These are phyloP conservation scores for Phyllosticta citriasiana DNA, from an alignment of 2,329 filamentous ascomycete species.

Conservation along the genomic window DNA sequence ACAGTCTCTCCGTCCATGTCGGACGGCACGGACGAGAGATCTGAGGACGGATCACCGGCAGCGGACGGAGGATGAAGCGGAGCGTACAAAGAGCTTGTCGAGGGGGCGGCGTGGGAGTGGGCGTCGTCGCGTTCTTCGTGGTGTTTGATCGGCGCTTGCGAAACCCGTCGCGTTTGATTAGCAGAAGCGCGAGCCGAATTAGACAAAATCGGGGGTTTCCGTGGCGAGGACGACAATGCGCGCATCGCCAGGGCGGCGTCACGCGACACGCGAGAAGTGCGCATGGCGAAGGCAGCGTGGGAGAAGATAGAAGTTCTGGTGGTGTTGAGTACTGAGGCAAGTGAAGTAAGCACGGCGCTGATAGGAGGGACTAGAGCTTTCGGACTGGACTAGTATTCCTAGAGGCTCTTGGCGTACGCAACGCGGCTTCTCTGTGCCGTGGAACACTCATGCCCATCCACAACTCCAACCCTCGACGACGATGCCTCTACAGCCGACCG, in stretches of 20 bases:
- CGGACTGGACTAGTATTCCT: neutral
- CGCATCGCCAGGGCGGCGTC: slow-evolving; percentile 19
- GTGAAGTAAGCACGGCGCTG: neutral
- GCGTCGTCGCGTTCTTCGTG: slow-evolving; percentile 12
- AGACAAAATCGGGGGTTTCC: neutral
- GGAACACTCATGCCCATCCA: neutral
- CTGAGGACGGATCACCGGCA: slow-evolving; percentile 15
- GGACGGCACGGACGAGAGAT: slow-evolving; percentile 23
- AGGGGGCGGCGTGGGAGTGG: slow-evolving; percentile 1
- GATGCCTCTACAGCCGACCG: neutral
- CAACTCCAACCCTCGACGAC: neutral
- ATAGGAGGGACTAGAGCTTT: neutral
- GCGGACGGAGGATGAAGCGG: neutral
- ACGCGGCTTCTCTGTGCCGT: neutral
- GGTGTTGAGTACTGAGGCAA: neutral
- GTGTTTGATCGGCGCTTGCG: slow-evolving; percentile 17
- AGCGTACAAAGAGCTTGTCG: neutral
- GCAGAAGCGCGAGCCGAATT: slow-evolving; percentile 1
- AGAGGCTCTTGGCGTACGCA: neutral
- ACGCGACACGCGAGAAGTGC: slow-evolving; percentile 28
- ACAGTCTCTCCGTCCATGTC: slow-evolving; percentile 11
- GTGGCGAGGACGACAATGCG: slow-evolving; percentile 2
- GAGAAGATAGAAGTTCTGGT: neutral
- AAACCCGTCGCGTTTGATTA: slow-evolving; percentile 15
- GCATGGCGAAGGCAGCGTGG: slow-evolving; percentile 17